phyloP scores from a whole-genome alignment of 1,284 basidiomycete species.

The Fomitopsis pinicola region DNA sequence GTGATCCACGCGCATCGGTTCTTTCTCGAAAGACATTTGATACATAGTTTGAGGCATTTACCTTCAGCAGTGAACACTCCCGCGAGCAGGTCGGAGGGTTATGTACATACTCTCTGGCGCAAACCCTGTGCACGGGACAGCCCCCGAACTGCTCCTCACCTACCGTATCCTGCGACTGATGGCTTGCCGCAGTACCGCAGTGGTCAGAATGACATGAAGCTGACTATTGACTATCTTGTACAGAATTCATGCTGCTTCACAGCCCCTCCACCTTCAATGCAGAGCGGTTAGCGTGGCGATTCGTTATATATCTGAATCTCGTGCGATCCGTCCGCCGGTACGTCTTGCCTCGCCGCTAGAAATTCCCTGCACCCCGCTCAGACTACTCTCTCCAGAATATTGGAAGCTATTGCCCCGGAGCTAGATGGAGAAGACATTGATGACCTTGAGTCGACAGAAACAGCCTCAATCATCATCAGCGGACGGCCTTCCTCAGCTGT shows the following conservation, averaged over 20 bases:
- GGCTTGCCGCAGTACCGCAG: not conserved
- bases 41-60: not conserved
- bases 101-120: not conserved
- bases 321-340: slow-evolving; percentile 74
- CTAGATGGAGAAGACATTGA: slow-evolving; percentile 52
- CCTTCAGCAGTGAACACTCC: not conserved
- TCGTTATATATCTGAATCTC: slow-evolving; percentile 81
- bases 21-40: not conserved
- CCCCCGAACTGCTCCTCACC: not conserved
- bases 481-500: slow-evolving; percentile 41
- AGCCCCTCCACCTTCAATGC: slow-evolving; percentile 67
- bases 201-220: not conserved
- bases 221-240: not conserved
- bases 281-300: slow-evolving; percentile 78
- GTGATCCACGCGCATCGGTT: not conserved
- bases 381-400: slow-evolving; percentile 43
- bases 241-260: slow-evolving; percentile 80
- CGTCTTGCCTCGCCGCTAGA: slow-evolving; percentile 13
- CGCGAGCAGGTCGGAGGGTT: not conserved
- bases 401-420: slow-evolving; percentile 71
- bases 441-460: slow-evolving; percentile 44
- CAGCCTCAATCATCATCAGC: slow-evolving; percentile 47
- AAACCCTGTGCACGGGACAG: not conserved
- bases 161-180: not conserved
- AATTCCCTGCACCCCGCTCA: not conserved